Evolutionary conservation across 2,329 filamentous ascomycete genomes (phyloP).

Genomic region (Apiospora arundinis): DNA sequence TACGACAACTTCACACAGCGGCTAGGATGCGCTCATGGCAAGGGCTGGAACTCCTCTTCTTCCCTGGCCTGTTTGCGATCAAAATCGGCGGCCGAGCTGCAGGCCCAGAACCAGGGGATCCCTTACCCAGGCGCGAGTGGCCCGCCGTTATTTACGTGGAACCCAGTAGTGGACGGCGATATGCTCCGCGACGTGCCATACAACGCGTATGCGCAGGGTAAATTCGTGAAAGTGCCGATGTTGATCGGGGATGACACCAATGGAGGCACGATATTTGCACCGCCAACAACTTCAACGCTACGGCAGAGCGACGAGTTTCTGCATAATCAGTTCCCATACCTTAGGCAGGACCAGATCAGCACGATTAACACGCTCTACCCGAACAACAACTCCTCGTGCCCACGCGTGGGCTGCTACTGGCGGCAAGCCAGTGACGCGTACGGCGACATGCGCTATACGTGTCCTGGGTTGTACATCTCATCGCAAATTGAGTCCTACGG

Average conservation of each 20-base stretch:
- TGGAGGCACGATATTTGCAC: slow-evolving; percentile 69
- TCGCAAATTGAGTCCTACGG: slow-evolving; percentile 42
- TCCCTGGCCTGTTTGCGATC: slow-evolving; percentile 54
- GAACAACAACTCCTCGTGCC: slow-evolving; percentile 52
- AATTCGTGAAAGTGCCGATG: slow-evolving; percentile 59
- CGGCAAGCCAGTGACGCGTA: slow-evolving; percentile 63
- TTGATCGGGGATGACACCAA: slow-evolving; percentile 66
- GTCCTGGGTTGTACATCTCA: slow-evolving; percentile 64
- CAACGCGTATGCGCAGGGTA: slow-evolving; percentile 51
- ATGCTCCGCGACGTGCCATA: slow-evolving; percentile 59
- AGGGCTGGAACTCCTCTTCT: slow-evolving; percentile 34
- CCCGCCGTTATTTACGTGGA: slow-evolving; percentile 58
- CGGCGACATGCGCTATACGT: slow-evolving; percentile 70
- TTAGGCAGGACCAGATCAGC: slow-evolving; percentile 57
- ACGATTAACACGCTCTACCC: slow-evolving; percentile 64
- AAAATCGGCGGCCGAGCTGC: slow-evolving; percentile 48
- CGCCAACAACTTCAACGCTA: slow-evolving; percentile 52
- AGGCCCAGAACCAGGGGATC: slow-evolving; percentile 49
- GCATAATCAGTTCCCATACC: slow-evolving; percentile 61
- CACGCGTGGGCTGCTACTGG: slow-evolving; percentile 61
- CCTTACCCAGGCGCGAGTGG: slow-evolving; percentile 43
- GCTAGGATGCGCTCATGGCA: slow-evolving; percentile 43
- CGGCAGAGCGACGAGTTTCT: slow-evolving; percentile 61
- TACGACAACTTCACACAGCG: slow-evolving; percentile 55
- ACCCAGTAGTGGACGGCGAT: slow-evolving; percentile 60